Percentiles rank a stretch among this genome's conserved stretches.
phyloP scores from a whole-genome alignment of 192 early-diverging fungal genomes.

The Coemansia aciculifera region DNA sequence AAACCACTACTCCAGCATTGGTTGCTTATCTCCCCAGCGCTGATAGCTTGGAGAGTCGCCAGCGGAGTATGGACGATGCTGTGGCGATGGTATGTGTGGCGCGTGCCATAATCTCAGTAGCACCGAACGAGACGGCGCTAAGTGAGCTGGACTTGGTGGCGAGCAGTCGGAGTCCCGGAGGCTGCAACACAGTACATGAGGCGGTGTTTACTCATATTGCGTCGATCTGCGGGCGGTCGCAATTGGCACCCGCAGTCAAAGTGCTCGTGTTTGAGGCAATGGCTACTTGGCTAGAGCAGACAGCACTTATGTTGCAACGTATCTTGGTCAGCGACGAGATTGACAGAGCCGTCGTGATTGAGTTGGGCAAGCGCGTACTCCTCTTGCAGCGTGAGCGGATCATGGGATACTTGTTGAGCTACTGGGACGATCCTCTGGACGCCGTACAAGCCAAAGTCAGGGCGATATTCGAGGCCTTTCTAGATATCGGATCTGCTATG shows the following conservation, averaged over 20 bases:
- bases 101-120: constrained; percentile 42
- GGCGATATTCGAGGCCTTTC: constrained; percentile 68
- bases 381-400: constrained; percentile 57
- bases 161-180: constrained; percentile 8
- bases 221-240: constrained; percentile 63
- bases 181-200: constrained; percentile 57
- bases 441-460: constrained; percentile 72
- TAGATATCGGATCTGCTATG: constrained; percentile 62
- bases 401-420: constrained; percentile 72
- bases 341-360: constrained; percentile 24
- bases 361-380: constrained; percentile 47
- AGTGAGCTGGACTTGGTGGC: constrained; percentile 26
- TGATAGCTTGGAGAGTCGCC: constrained; percentile 7
- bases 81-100: constrained; percentile 55
- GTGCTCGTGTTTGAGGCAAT: constrained; percentile 74
- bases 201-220: constrained; percentile 63
- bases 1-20: not conserved
- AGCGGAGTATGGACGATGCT: constrained; percentile 41
- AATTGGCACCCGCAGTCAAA: constrained; percentile 65
- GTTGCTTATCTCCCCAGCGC: constrained; percentile 13
- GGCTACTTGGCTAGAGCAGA: constrained; percentile 68
- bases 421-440: constrained; percentile 89
- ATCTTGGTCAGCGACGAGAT: constrained; percentile 9
- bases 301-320: constrained; percentile 49
- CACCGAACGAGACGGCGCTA: constrained; percentile 34